Evolutionary conservation across 805 yeast species (phyloP).

Genomic region (Wilhelminamyces savonicus): DNA sequence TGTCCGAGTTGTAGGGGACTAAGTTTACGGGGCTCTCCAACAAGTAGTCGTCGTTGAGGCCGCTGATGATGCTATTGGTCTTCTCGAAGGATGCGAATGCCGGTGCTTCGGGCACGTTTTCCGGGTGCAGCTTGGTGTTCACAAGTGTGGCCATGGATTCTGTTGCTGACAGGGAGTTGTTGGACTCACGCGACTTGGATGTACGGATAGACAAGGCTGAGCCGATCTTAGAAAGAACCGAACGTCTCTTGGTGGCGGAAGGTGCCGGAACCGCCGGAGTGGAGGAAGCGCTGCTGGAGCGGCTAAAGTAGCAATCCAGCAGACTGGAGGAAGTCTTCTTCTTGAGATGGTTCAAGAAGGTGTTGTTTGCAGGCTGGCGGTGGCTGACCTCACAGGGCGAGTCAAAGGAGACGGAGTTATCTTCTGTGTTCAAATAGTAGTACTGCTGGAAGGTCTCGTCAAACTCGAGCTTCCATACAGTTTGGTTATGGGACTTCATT

Average conservation of each 20-base stretch:
- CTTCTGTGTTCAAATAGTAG: conserved; percentile 31
- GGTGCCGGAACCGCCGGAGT: conserved; percentile 1
- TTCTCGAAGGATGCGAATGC: too few species aligned
- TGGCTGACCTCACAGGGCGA: conserved; percentile 43
- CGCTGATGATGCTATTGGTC: conserved; percentile 6
- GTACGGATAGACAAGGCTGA: conserved; percentile 7
- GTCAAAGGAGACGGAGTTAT: conserved; percentile 35
- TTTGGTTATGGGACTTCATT: background rate
- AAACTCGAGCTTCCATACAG: conserved; percentile 16
- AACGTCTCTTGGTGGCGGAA: too few species aligned
- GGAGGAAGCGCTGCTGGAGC: too few species aligned
- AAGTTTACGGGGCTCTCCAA: conserved; percentile 10
- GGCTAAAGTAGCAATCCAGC: too few species aligned
- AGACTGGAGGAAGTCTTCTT: too few species aligned
- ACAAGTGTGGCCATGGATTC: too few species aligned
- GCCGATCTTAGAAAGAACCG: conserved; percentile 4
- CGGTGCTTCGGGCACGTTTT: too few species aligned
- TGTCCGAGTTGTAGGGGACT: conserved; percentile 13
- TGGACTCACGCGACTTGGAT: conserved; percentile 5
- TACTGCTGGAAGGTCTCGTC: conserved; percentile 34
- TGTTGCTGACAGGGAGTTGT: too few species aligned
- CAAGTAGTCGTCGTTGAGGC: conserved; percentile 24
- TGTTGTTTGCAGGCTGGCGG: too few species aligned
- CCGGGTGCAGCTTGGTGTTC: too few species aligned
- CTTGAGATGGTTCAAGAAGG: too few species aligned